These are phyloP conservation scores for Puccinia hordei DNA, from an alignment of 1,284 basidiomycete genomes.

Conservation along the genomic window DNA sequence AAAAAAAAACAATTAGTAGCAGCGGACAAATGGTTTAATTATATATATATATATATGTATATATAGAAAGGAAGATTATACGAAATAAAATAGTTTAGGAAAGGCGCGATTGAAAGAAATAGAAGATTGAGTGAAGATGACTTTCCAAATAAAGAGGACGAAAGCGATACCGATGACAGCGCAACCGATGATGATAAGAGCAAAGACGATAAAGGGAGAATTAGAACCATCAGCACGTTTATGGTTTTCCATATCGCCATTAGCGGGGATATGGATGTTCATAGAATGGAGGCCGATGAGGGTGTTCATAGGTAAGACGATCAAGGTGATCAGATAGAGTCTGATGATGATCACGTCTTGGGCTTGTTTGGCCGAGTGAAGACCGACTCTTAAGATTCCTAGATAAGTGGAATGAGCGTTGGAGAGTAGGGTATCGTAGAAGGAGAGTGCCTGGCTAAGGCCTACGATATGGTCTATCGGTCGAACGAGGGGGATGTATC, in stretches of 20 bases:
- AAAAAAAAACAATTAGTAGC: too few species aligned
- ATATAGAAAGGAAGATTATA: neutral
- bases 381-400: slow-evolving; percentile 71
- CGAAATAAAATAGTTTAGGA: neutral
- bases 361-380: slow-evolving; percentile 57
- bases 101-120: neutral
- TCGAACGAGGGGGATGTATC: too few species aligned
- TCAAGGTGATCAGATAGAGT: slow-evolving; percentile 27
- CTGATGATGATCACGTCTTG: slow-evolving; percentile 40
- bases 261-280: slow-evolving; percentile 45
- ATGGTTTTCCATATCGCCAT: slow-evolving; percentile 28
- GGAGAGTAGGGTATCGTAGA: slow-evolving; percentile 83
- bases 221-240: neutral
- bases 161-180: neutral
- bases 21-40: too few species aligned
- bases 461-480: slow-evolving; percentile 78
- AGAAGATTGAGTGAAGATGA: neutral
- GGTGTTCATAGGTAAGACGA: slow-evolving; percentile 20
- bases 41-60: too few species aligned
- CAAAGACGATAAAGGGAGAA: slow-evolving; percentile 26
- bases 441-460: slow-evolving; percentile 78
- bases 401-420: slow-evolving; percentile 85
- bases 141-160: slow-evolving; percentile 6
- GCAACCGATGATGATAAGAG: neutral
- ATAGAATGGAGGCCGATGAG: slow-evolving; percentile 39